phyloP scores from a whole-genome alignment of 2,329 filamentous ascomycete species.

The Aschersonia sp. region DNA sequence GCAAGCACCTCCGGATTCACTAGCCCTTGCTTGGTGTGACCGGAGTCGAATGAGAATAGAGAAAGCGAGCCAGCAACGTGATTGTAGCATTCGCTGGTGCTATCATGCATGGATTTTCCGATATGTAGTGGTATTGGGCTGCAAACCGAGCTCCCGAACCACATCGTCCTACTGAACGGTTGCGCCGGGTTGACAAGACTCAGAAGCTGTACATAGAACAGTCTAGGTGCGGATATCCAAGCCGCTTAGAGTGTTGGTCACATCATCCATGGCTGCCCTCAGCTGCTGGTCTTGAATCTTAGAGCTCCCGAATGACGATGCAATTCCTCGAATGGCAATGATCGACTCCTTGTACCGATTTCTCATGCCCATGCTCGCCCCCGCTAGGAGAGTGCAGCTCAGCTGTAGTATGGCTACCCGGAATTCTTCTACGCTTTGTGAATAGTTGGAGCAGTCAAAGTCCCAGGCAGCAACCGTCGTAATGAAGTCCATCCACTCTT shows the following conservation, averaged over 20 bases:
- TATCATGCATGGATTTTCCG: too few relatives aligned
- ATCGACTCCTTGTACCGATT: constrained; percentile 37
- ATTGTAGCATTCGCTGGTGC: too few relatives aligned
- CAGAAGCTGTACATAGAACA: neutral
- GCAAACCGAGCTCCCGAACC: too few relatives aligned
- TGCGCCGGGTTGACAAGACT: neutral
- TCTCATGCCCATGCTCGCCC: constrained; percentile 29
- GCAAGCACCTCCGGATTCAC: too few relatives aligned
- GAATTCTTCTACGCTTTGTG: constrained; percentile 27
- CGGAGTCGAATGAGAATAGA: neutral
- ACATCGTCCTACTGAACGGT: neutral
- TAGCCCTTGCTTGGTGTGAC: neutral
- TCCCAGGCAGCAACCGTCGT: constrained; percentile 35
- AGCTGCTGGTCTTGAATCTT: constrained; percentile 13
- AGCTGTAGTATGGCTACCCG: constrained; percentile 41
- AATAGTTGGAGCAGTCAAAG: constrained; percentile 16
- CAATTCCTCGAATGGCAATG: constrained; percentile 33
- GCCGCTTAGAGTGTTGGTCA: constrained; percentile 15
- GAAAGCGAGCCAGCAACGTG: neutral
- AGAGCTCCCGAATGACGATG: constrained; percentile 4
- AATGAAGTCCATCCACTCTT: constrained; percentile 43
- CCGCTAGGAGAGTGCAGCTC: constrained; percentile 33
- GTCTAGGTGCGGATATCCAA: neutral
- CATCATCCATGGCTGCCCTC: constrained; percentile 30
- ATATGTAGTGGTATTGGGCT: too few relatives aligned